These are phyloP conservation scores for Clavispora santaluciae DNA, from an alignment of 805 yeast genomes.

Conservation along the genomic window DNA sequence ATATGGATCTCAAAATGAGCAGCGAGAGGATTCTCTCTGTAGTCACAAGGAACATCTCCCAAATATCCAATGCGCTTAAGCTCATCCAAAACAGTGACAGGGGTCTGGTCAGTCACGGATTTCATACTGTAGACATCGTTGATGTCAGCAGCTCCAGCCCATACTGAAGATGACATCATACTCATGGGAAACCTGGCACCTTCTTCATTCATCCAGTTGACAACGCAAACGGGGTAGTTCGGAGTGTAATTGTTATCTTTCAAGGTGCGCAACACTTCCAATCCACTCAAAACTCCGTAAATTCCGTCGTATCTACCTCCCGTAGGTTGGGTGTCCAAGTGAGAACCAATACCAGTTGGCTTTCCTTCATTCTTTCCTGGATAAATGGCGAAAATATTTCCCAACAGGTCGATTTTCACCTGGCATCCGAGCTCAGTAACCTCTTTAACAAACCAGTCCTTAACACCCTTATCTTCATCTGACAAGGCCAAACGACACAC, in stretches of 20 bases:
- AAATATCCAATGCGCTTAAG: conserved; percentile 58
- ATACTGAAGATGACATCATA: conserved; percentile 62
- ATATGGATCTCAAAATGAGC: conserved; percentile 74
- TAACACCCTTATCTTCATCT: conserved; percentile 58
- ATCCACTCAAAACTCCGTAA: conserved; percentile 61
- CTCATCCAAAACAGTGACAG: conserved; percentile 49
- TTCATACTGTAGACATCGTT: conserved; percentile 48
- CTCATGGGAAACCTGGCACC: conserved; percentile 74
- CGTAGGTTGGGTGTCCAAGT: conserved; percentile 72
- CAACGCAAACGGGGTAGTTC: conserved; percentile 59
- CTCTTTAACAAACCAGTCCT: conserved; percentile 62
- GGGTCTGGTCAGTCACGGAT: conserved; percentile 48
- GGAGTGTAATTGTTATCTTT: conserved; percentile 56
- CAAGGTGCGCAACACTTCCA: conserved; percentile 62
- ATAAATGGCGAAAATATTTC: conserved; percentile 62
- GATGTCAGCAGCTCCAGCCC: conserved; percentile 49
- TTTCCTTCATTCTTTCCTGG: conserved; percentile 46
- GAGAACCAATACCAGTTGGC: conserved; percentile 70
- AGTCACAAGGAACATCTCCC: conserved; percentile 47
- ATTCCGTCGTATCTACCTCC: conserved; percentile 78
- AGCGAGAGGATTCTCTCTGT: conserved; percentile 49
- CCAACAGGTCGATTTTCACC: conserved; percentile 58
- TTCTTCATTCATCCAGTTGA: conserved; percentile 75
- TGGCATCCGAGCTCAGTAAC: conserved; percentile 50
- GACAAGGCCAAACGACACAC: conserved; percentile 60